Percentiles rank a stretch among this genome's conserved stretches.
Evolutionary conservation across 208 protist species (phyloP).

Genomic region (Porcisia hertigi): DNA sequence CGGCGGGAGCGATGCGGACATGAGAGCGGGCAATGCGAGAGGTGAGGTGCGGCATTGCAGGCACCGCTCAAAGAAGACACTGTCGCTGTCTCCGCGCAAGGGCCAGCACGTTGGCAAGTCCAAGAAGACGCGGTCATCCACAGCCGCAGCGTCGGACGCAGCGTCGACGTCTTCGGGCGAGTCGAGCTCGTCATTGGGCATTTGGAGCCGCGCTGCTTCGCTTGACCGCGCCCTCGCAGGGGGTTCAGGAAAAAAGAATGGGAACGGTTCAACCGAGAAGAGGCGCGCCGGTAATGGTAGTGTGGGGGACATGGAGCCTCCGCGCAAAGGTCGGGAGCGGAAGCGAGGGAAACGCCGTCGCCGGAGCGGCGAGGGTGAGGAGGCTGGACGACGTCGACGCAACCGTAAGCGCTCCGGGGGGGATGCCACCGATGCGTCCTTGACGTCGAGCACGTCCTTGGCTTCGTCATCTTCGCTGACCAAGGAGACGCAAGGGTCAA

Average conservation of each 20-base stretch:
- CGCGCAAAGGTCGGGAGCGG: neutral
- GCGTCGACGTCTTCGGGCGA: slow-evolving; percentile 3
- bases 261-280: neutral
- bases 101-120: neutral
- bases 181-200: neutral
- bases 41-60: neutral
- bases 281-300: neutral
- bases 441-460: neutral
- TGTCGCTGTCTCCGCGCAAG: neutral
- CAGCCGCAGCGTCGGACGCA: neutral
- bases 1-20: neutral
- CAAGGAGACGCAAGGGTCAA: neutral
- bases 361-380: slow-evolving; percentile 12
- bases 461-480: neutral
- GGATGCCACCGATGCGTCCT: neutral
- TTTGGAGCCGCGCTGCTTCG: slow-evolving; percentile 15
- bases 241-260: neutral
- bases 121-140: neutral
- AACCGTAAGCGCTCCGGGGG: neutral
- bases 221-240: slow-evolving; percentile 9
- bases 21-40: neutral
- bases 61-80: neutral
- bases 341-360: neutral
- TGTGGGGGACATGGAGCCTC: neutral
- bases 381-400: neutral